A percentile compares a stretch with the other conserved stretches of the same genome.
These are phyloP conservation scores for Phytophthora syringae DNA, from an alignment of 352 stramenopile species.

Conservation along the genomic window DNA sequence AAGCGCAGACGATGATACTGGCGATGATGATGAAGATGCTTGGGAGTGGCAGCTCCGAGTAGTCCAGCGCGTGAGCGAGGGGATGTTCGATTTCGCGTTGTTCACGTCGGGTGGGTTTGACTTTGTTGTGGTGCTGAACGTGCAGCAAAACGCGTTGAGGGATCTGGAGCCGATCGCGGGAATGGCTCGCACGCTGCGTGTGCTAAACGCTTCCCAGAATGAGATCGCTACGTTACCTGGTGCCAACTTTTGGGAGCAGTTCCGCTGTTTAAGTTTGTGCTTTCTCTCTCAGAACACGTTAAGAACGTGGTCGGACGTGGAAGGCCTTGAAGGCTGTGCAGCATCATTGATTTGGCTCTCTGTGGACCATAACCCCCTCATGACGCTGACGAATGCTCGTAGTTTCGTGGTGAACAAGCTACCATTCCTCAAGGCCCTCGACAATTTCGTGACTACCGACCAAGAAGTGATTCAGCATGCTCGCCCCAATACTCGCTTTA, in stretches of 20 bases:
- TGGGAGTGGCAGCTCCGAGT: conserved; percentile 58
- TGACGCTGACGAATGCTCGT: conserved; percentile 54
- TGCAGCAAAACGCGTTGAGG: conserved; percentile 65
- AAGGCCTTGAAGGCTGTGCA: conserved; percentile 50
- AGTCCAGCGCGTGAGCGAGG: conserved; percentile 59
- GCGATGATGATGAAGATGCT: conserved; percentile 21
- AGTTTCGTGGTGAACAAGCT: conserved; percentile 79
- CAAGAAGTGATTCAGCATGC: conserved; percentile 63
- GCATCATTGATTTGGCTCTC: conserved; percentile 63
- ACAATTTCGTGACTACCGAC: conserved; percentile 71
- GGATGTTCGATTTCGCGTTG: conserved; percentile 34
- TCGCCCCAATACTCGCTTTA: conserved; percentile 43
- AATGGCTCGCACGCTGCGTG: conserved; percentile 48
- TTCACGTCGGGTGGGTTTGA: conserved; percentile 54
- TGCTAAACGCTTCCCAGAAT: conserved; percentile 72
- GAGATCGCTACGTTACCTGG: conserved; percentile 52
- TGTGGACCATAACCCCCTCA: conserved; percentile 68
- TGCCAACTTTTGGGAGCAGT: conserved; percentile 57
- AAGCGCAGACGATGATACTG: conserved; percentile 12
- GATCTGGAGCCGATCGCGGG: conserved; percentile 60
- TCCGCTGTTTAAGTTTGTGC: conserved; percentile 52
- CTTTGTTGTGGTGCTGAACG: conserved; percentile 61
- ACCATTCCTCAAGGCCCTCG: conserved; percentile 59
- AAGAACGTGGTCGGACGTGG: conserved; percentile 53
- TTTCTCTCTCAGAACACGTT: conserved; percentile 71